Percentiles rank a stretch among this genome's conserved stretches.
Evolutionary conservation across 208 protist genomes (phyloP).

Genomic region (Trypanosoma scelopori): DNA sequence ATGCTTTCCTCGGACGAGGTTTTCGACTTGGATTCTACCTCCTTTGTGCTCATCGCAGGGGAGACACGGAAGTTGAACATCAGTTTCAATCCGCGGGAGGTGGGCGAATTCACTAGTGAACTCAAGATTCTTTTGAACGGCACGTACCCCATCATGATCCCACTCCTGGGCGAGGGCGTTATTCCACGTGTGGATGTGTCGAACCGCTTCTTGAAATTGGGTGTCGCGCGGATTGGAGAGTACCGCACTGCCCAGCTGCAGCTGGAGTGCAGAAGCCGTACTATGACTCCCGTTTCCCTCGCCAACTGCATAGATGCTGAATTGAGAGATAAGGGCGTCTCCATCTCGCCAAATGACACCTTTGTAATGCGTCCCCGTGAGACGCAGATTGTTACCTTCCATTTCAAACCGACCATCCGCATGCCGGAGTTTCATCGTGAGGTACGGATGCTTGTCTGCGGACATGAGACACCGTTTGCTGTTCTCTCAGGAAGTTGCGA

Average conservation of each 20-base stretch:
- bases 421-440: constrained; percentile 91
- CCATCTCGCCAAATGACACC: constrained; percentile 32
- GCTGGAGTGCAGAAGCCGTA: constrained; percentile 87
- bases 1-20: constrained; percentile 74
- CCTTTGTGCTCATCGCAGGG: constrained; percentile 84
- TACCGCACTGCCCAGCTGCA: constrained; percentile 56
- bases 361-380: constrained; percentile 88
- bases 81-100: constrained; percentile 86
- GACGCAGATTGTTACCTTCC: constrained; percentile 55
- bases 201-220: constrained; percentile 81
- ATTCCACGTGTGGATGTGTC: constrained; percentile 87
- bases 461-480: constrained; percentile 81
- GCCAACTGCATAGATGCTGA: constrained; percentile 54
- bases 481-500: constrained; percentile 89
- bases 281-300: constrained; percentile 83
- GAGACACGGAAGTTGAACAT: constrained; percentile 72
- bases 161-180: constrained; percentile 91
- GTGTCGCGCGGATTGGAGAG: constrained; percentile 82
- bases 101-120: constrained; percentile 81
- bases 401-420: constrained; percentile 77
- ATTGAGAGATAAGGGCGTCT: constrained; percentile 71
- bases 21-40: constrained; percentile 84
- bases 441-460: constrained; percentile 88
- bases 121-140: constrained; percentile 95
- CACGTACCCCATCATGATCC: constrained; percentile 73